These are phyloP conservation scores for Cystobasidium tubakii DNA, from an alignment of 768 basidiomycete species.

Conservation along the genomic window DNA sequence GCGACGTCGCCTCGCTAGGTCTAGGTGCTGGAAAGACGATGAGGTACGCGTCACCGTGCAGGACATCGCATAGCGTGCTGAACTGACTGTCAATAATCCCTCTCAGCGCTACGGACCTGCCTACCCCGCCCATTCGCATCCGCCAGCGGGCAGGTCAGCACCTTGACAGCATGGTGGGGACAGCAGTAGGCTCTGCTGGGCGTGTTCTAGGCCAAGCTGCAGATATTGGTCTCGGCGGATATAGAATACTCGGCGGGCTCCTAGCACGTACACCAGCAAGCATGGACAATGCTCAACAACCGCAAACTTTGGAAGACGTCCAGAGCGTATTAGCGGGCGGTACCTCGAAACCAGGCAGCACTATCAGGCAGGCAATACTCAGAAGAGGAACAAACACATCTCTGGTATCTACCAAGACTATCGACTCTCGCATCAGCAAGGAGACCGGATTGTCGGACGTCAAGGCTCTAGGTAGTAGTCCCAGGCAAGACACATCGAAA, in stretches of 20 bases:
- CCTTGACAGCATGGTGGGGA: slow-evolving; percentile 48
- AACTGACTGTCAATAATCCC: slow-evolving; percentile 57
- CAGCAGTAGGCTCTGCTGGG: slow-evolving; percentile 49
- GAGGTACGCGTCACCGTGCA: not conserved
- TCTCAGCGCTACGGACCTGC: slow-evolving; percentile 45
- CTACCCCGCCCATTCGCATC: slow-evolving; percentile 40
- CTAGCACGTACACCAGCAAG: slow-evolving; percentile 49
- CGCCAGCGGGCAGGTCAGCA: slow-evolving; percentile 43
- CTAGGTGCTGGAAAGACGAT: slow-evolving; percentile 52
- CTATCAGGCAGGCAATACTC: slow-evolving; percentile 17
- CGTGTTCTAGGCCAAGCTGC: slow-evolving; percentile 57
- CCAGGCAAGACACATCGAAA: not conserved
- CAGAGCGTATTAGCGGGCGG: slow-evolving; percentile 43
- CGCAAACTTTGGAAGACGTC: slow-evolving; percentile 56
- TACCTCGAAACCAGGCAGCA: slow-evolving; percentile 24
- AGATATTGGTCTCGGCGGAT: slow-evolving; percentile 50
- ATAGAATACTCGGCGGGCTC: slow-evolving; percentile 56
- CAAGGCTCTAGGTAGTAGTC: not conserved
- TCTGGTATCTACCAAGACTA: slow-evolving; percentile 45
- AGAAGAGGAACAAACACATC: not conserved
- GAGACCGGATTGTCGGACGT: slow-evolving; percentile 31
- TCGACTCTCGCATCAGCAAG: not conserved
- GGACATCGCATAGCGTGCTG: slow-evolving; percentile 49
- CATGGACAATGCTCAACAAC: slow-evolving; percentile 53
- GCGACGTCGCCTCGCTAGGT: slow-evolving; percentile 70